Base-by-base conservation (phyloP, 176 grass and related monocot genomes). In the Triticum turgidum region DNA sequence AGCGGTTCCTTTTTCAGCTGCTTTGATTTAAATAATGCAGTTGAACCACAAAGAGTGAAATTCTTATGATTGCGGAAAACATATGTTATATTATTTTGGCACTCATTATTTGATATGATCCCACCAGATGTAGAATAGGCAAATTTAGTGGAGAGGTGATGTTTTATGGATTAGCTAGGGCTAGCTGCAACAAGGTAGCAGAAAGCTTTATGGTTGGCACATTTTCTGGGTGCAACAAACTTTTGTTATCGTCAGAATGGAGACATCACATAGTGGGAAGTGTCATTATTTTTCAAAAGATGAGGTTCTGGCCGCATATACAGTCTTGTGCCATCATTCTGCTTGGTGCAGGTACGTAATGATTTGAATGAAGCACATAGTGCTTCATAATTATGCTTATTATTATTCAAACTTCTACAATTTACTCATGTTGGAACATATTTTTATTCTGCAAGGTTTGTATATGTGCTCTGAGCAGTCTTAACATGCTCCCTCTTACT, bases 181-280 rank as follows among this genome's bases (percentile, higher is more conserved):
- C 15, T 85, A 76, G 79, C 45, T 84, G 37, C 70, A 69, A 70
- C 39, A 37, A 11, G 4, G 14, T 49, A 76, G 20, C 14, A 68
- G 24, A 74, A 82, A 59, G 9, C 59, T 80, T 73, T 80, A 75
- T 66, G 33, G 11, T 41, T 59, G 79, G 69, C 34, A 83, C 45
- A 47, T 83, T 62, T 66, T 29, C 17, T 73, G 22, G 22, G 25
- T 76, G 76, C 49, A 45, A 24, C 45, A 62, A 24, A 81, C 51
- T 39, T 73, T 77, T 76, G 42, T 75, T 75, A 83, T 68, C 47
- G 51, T 70, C 62, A 30, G 80, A 67, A 25, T 59, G 78, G 80
- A 84, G 67, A 86, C 79, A 83, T 84, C 56, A 80, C 22, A 77
- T 86, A 65, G 76, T 89, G 75, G 80, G 63, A 67, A 78, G 27